Conservation (phyloP, 768 basidiomycete species). For the Suillus sp. region DNA sequence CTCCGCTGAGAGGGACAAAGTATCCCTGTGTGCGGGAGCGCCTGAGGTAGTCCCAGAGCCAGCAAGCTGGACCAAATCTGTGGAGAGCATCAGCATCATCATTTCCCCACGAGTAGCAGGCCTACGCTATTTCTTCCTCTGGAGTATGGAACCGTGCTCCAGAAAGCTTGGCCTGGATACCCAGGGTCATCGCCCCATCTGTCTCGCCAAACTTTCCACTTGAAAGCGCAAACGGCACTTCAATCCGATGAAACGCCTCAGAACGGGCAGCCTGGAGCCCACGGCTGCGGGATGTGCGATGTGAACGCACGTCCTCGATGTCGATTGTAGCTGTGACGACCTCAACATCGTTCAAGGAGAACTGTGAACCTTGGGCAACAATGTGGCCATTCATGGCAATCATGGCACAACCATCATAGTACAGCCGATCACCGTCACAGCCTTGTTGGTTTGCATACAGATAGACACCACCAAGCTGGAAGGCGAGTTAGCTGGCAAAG, state of each 20-base stretch:
- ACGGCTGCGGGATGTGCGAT: conserved; percentile 80
- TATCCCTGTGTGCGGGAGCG: conserved; percentile 93
- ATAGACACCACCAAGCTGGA: conserved; percentile 92
- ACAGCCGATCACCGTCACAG: conserved; percentile 96
- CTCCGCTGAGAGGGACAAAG: conserved; percentile 93
- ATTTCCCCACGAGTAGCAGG: conserved; percentile 16
- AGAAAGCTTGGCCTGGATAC: conserved; percentile 47
- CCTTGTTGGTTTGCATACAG: conserved; percentile 99
- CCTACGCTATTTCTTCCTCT: conserved; percentile 98
- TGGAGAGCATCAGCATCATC: conserved; percentile 2
- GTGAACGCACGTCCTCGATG: conserved; percentile 93
- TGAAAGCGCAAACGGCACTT: conserved; percentile 79
- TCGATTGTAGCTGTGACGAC: conserved; percentile 96
- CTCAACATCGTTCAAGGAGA: conserved; percentile 94
- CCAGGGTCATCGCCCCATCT: conserved; percentile 50
- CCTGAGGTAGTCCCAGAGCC: conserved; percentile 99
- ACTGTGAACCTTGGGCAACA: conserved; percentile 95
- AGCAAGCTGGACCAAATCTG: conserved; percentile 96
- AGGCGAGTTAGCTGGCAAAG: neutral
- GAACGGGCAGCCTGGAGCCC: conserved; percentile 86
- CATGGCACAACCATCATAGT: conserved; percentile 97
- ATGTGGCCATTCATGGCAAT: conserved; percentile 93
- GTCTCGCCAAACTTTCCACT: conserved; percentile 71
- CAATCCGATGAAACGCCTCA: conserved; percentile 78
- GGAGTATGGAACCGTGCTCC: conserved; percentile 68